Base-by-base conservation (phyloP, 2,329 filamentous ascomycete species). In the Cercospora citrullina region DNA sequence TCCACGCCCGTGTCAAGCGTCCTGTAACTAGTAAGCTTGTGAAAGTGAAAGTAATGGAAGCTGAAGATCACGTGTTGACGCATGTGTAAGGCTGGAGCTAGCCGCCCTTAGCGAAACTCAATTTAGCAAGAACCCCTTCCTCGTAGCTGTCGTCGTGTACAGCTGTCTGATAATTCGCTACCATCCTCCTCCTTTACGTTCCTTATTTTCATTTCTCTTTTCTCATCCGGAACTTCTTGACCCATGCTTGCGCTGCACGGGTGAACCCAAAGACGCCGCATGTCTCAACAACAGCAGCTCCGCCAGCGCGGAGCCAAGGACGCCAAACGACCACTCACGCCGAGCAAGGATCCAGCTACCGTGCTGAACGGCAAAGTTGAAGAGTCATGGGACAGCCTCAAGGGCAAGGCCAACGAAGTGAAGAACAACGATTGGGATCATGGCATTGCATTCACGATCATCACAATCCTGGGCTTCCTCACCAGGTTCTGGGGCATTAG, bases 401-500 rank as follows among this genome's bases (percentile, higher is more conserved):
- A 80, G 73, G 76, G 76, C 51, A 65, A 63, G 53, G 68, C 67
- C 36, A 75, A 77, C 68, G 72, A 74, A 61, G 71, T 72, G n/a
- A 72, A 72, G 21, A 73, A 71, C 53, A 75, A 69, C 7, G 91
- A 96, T 80, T 90, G 88, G 85, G 92, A 96, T 76, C 96, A 97
- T 84, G 89, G 91, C 85, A 80, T 95, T 72, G 91, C 89, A 69
- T 86, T 97, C 68, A 80, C 81, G 33, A 78, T 97, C 73, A 89
- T 97, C 77, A 98, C 94, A 1, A 76, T 88, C 30, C 83, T 97
- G 72, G 94, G 93, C 60, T 98, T 99, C 77, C 77, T 93, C 70
- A 98, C 95, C 59, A 87, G 95, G 70, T 99, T 99, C 85, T 98
- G 91, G 88, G 94, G 93, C 71, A 97, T 99, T 79, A 92, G 87